These are phyloP conservation scores for Glonium stellatum DNA, from an alignment of 495 filamentous ascomycete species.

Conservation along the genomic window DNA sequence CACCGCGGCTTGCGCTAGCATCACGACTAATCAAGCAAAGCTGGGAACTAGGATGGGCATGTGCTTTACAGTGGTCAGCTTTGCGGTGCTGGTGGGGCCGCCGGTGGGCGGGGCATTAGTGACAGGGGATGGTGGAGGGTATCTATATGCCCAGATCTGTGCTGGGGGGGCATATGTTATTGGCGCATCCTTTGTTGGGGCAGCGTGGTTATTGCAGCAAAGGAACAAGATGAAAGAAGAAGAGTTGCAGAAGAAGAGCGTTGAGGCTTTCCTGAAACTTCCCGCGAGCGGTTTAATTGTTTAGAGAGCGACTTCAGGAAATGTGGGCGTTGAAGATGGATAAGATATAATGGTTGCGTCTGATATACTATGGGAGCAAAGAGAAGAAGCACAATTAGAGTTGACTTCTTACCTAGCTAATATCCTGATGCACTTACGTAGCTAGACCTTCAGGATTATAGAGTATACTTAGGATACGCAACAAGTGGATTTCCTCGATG, in stretches of 20 bases:
- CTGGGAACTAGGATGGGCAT: not conserved
- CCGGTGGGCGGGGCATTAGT: not conserved
- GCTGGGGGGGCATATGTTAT: not conserved
- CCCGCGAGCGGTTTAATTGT: no score
- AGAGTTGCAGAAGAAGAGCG: not conserved
- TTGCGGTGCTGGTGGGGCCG: not conserved
- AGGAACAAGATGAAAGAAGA: not conserved
- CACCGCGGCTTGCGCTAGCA: not conserved
- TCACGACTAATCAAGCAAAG: not conserved
- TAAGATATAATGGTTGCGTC: no score
- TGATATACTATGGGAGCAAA: no score
- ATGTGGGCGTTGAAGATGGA: no score
- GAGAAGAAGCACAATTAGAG: no score
- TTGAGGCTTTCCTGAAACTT: not conserved
- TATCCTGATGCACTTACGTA: no score
- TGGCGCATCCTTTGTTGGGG: not conserved
- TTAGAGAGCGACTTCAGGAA: no score
- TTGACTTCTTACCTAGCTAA: no score
- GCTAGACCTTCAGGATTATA: no score
- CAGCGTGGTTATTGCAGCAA: not conserved
- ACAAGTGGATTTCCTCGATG: no score
- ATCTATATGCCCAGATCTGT: not conserved
- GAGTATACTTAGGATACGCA: no score
- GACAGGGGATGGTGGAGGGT: not conserved
- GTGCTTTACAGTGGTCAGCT: not conserved